Conservation (phyloP, 2,329 filamentous ascomycete genomes). For the Pseudocercospora cruenta region DNA sequence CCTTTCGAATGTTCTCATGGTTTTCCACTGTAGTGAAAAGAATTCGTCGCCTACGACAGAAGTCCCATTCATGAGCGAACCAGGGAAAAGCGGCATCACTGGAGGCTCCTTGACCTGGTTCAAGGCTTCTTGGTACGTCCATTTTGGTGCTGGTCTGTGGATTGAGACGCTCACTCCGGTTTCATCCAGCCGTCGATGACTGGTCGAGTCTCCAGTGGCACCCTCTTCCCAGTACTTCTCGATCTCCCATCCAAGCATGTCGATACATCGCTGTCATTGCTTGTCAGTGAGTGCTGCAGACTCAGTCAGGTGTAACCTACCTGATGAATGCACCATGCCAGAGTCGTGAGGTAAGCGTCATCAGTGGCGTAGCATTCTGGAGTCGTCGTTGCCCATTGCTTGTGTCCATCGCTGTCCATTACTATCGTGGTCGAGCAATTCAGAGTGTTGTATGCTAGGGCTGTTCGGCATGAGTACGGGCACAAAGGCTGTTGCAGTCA, state of each 20-base stretch:
- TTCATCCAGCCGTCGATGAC: slow-evolving; percentile 5
- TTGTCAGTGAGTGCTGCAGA: not conserved
- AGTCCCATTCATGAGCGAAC: slow-evolving; percentile 35
- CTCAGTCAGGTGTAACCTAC: not conserved
- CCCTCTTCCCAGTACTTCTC: slow-evolving; percentile 35
- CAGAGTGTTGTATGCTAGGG: slow-evolving; percentile 15
- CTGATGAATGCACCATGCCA: slow-evolving; percentile 34
- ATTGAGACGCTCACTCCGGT: not conserved
- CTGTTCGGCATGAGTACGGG: slow-evolving; percentile 24
- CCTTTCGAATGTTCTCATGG: slow-evolving; percentile 33
- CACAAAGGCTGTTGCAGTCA: slow-evolving; percentile 19
- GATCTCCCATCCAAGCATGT: slow-evolving; percentile 28
- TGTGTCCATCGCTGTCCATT: slow-evolving; percentile 4
- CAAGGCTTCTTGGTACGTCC: slow-evolving; percentile 31
- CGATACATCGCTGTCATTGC: slow-evolving; percentile 23
- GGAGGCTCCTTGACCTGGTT: slow-evolving; percentile 30
- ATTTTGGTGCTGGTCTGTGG: slow-evolving; percentile 16
- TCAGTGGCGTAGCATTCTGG: slow-evolving; percentile 37
- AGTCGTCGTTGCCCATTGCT: slow-evolving; percentile 10
- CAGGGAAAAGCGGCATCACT: slow-evolving; percentile 1
- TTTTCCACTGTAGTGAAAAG: slow-evolving; percentile 34
- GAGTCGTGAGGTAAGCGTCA: slow-evolving; percentile 29
- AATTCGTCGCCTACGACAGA: slow-evolving; percentile 34
- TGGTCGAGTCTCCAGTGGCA: slow-evolving; percentile 20
- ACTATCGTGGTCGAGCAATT: slow-evolving; percentile 14